Base-by-base conservation (phyloP, 257 asterid species). In the Fraxinus americana region DNA sequence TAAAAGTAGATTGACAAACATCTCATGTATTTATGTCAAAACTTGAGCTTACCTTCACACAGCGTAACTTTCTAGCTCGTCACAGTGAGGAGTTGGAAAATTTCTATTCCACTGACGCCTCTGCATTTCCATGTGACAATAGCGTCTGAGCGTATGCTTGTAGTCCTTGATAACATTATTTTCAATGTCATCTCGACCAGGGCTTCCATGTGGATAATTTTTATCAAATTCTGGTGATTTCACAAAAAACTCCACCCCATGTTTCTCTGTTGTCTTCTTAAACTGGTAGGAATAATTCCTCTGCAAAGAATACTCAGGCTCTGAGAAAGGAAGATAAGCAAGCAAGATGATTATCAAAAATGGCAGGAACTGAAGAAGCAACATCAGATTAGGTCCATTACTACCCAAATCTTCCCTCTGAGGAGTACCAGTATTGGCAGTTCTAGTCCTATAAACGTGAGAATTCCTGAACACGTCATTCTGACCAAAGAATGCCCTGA, bases 91-190 rank as follows among this genome's bases (percentile, higher is more conserved):
- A 72, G 96, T 91, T 23, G 98, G 98, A 66, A 91, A 79, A 80
- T 91, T 86, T 84, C 97, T 86, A 82, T 85, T 94, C 99, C 99
- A 95, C 19, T 95, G 98, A 66, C 96, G 97, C 91, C 99, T 90
- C 90, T 91, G 99, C 83, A 92, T 88, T 85, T 95, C 99, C 81
- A 94, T 84, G 85, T 93, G 92, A 85, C 99, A 95, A 76, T 95
- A 95, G 32, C 97, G 97, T 19, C 95, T 91, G 57, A 92, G 91
- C 94, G 90, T 89, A 73, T 89, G 88, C 77, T 87, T 91, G 80
- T 92, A 93, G 83, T 95, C 98, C 83, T 83, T 92, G 75, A 94
- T 85, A 83, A 91, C 96, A 85, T 72, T 89, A 57, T 77, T 71
- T 71, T 94, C 99, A 65, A 92, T 86, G 30, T 84, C 94, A 71